These are phyloP conservation scores for Hypoxylon lienhwacheense DNA, from an alignment of 495 filamentous ascomycete genomes.

Conservation along the genomic window DNA sequence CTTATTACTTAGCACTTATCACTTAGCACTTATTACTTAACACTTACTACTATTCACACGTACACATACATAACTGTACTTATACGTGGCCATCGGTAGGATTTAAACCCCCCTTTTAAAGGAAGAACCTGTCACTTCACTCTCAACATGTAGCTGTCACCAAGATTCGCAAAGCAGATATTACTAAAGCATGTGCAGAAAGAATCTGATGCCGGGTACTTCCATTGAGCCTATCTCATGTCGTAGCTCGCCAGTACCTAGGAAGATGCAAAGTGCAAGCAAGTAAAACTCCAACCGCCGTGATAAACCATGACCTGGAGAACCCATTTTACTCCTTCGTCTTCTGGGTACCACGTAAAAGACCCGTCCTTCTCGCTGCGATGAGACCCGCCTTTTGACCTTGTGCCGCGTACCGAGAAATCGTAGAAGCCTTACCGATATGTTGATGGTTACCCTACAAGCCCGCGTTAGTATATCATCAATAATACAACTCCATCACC, in stretches of 20 bases:
- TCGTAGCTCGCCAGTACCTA: slow-evolving; percentile 52
- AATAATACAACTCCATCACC: background rate
- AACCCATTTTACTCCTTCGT: slow-evolving; percentile 80
- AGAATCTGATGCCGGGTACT: slow-evolving; percentile 42
- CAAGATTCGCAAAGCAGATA: slow-evolving; percentile 6
- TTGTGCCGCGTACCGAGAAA: slow-evolving; percentile 93
- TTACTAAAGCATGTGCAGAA: slow-evolving; percentile 22
- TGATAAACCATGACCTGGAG: slow-evolving; percentile 52
- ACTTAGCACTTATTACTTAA: too few species aligned
- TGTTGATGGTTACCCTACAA: slow-evolving; percentile 98
- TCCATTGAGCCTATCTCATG: slow-evolving; percentile 45
- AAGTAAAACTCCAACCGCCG: slow-evolving; percentile 57
- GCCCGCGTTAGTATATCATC: slow-evolving; percentile 39
- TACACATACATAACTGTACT: too few species aligned
- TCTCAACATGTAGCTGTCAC: slow-evolving; percentile 6
- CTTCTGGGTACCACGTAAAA: slow-evolving; percentile 99
- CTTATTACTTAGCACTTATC: too few species aligned
- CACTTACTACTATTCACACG: slow-evolving; percentile 6
- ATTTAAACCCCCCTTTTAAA: too few species aligned
- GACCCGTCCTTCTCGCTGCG: slow-evolving; percentile 96
- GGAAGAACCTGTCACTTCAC: background rate
- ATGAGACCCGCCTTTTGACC: slow-evolving; percentile 99
- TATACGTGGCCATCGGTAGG: too few species aligned
- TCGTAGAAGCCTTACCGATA: slow-evolving; percentile 99
- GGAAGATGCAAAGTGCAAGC: slow-evolving; percentile 59